Evolutionary conservation across 2,329 filamentous ascomycete species (phyloP).

Genomic region (Sclerotinia nivalis): DNA sequence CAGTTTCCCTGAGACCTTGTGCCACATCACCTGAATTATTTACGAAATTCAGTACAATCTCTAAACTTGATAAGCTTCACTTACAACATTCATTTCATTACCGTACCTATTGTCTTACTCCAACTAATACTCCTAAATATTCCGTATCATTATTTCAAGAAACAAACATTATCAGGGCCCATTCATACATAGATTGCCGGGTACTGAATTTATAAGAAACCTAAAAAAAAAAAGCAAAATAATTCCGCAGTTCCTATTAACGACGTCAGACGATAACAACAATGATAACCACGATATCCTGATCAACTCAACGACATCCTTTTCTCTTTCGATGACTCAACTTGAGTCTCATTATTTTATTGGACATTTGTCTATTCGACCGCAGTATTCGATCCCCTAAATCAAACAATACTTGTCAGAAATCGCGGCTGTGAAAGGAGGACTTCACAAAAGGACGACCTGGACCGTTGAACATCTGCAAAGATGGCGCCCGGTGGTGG

Average conservation of each 20-base stretch:
- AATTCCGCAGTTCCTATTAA: constrained; percentile 2
- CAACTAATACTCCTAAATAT: constrained; percentile 12
- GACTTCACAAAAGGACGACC: constrained; percentile 11
- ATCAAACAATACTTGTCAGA: constrained; percentile 4
- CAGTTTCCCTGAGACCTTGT: constrained; percentile 18
- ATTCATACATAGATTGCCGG: constrained; percentile 7
- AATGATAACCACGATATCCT: constrained; percentile 22
- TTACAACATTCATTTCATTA: constrained; percentile 10
- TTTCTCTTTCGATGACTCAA: constrained; percentile 23
- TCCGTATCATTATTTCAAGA: background rate
- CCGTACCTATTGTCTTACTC: constrained; percentile 5
- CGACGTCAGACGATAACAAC: constrained; percentile 23
- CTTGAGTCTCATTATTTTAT: background rate
- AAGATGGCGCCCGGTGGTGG: constrained; percentile 53
- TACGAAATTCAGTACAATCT: constrained; percentile 8
- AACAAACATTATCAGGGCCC: background rate
- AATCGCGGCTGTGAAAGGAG: constrained; percentile 17
- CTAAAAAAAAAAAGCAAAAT: background rate
- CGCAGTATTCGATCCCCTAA: constrained; percentile 21
- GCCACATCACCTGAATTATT: constrained; percentile 19
- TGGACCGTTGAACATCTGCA: constrained; percentile 29
- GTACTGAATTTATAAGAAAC: background rate
- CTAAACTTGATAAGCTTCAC: constrained; percentile 9
- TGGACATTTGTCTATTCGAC: constrained; percentile 15
- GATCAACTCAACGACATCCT: constrained; percentile 14